Evolutionary conservation across 1,139 yeast species (phyloP).

Genomic region (Diutina siamensis): DNA sequence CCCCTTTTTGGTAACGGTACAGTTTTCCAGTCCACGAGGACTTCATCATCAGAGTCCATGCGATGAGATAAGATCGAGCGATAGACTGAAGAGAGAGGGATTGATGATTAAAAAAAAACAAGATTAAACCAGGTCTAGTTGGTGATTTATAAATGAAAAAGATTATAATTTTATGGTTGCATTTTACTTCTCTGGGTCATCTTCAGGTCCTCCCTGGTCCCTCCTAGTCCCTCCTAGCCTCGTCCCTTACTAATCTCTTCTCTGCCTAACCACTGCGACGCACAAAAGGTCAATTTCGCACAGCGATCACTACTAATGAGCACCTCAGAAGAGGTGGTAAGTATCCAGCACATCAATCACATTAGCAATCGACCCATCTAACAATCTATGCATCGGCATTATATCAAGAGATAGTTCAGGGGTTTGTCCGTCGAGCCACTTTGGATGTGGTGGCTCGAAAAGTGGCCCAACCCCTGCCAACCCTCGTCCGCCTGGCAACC

Average conservation of each 20-base stretch:
- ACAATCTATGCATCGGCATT: conserved; percentile 2
- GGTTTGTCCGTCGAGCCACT: conserved; percentile 5
- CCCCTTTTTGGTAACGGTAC: conserved; percentile 40
- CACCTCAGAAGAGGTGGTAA: conserved; percentile 5
- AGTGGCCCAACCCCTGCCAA: conserved; percentile 3
- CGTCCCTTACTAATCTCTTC: too few relatives aligned
- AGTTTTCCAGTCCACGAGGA: conserved; percentile 58
- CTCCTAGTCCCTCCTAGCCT: too few relatives aligned
- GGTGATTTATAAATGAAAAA: too few relatives aligned
- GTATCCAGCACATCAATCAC: not conserved
- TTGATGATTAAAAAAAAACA: not conserved
- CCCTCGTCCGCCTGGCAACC: conserved; percentile 11
- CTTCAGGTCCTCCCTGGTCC: too few relatives aligned
- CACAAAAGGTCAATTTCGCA: too few relatives aligned
- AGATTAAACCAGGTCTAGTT: too few relatives aligned
- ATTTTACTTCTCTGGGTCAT: too few relatives aligned
- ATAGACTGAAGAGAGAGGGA: not conserved
- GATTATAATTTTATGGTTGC: too few relatives aligned
- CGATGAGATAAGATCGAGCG: conserved; percentile 7
- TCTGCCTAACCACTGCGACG: too few relatives aligned
- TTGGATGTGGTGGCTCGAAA: conserved; percentile 3
- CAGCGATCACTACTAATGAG: too few relatives aligned
- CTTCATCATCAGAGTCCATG: conserved; percentile 36
- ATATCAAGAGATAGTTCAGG: conserved; percentile 1
- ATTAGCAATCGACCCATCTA: not conserved